These are phyloP conservation scores for Penstemon davidsonii DNA, from an alignment of 257 asterid species.

Conservation along the genomic window DNA sequence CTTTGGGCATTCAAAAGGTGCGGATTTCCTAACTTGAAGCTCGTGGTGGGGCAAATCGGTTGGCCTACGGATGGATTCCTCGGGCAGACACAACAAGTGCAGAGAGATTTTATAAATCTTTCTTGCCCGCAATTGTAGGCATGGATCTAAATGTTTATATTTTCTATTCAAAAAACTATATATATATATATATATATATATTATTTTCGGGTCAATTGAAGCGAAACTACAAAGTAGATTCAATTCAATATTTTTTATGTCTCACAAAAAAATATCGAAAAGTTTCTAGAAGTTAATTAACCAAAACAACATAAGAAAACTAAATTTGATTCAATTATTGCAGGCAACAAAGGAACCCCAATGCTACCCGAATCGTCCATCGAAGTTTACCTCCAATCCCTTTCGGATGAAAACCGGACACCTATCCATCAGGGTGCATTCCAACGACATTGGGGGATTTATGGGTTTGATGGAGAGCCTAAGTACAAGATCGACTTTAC, in stretches of 20 bases:
- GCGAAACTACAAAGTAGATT: too few species aligned
- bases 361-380: slow-evolving; percentile 34
- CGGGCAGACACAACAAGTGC: slow-evolving; percentile 30
- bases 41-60: slow-evolving; percentile 32
- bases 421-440: slow-evolving; percentile 10
- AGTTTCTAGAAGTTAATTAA: too few species aligned
- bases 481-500: slow-evolving; percentile 48
- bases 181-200: too few species aligned
- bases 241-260: too few species aligned
- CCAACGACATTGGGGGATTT: slow-evolving; percentile 47
- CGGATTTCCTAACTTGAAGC: slow-evolving; percentile 1
- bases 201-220: too few species aligned
- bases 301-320: too few species aligned
- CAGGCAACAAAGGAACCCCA: slow-evolving; percentile 43
- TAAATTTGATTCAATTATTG: background rate
- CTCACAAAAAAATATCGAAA: too few species aligned
- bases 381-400: slow-evolving; percentile 27
- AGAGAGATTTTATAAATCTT: slow-evolving; percentile 34
- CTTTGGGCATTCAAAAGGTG: slow-evolving; percentile 37
- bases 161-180: too few species aligned
- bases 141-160: too few species aligned
- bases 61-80: slow-evolving; percentile 58
- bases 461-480: slow-evolving; percentile 44
- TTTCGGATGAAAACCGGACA: slow-evolving; percentile 34
- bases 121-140: slow-evolving; percentile 26